Evolutionary conservation across 2,329 filamentous ascomycete genomes (phyloP), one percentile per base, ranked within the genome.

Genomic region (Plenodomus tracheiphilus): DNA sequence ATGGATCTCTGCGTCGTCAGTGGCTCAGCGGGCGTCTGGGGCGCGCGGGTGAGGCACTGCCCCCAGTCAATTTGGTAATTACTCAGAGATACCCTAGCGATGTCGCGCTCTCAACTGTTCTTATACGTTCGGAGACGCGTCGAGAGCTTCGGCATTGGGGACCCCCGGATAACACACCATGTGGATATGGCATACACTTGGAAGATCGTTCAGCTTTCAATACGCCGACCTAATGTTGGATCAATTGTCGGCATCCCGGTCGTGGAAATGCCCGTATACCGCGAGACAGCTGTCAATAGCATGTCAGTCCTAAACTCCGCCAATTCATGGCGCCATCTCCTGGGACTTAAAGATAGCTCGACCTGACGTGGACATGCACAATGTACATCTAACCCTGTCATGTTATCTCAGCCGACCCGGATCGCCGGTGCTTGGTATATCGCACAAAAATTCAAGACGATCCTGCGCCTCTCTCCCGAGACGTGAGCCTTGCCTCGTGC

Each of bases 101-200:
- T 22, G 15, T 18, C 39, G 34, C 46, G 46, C 44, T 45, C 38
- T 38, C 35, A 45, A 41, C 40, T 43, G 11, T 41, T 47, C 46
- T 49, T 56, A 54, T 52, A 54, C 51, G 46, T 49, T 48, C 46
- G 46, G 44, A 47, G 30, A 32, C 37, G 48, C 48, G 48, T 40
- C 46, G 32, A 44, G 53, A 42, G 49, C 44, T 51, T 58, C 61
- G 61, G 60, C 49, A 53, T 52, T 60, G 53, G 61, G 58, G 58
- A 51, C 50, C 46, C n/a, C 61, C 60, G 58, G 46, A 50, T 47
- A 45, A 32, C 28, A 32, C 15, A 32, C 28, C 28, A 15, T 11
- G 28, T 8, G 4, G 28, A 32, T 32, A 51, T 43, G 32, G 47
- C 41, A 44, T 49, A 40, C 46, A 49, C 41, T 32, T 38, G 40